Evolutionary conservation across 2,329 filamentous ascomycete genomes (phyloP), one percentile per base, ranked within the genome.

Genomic region (Pochonia chlamydosporia): DNA sequence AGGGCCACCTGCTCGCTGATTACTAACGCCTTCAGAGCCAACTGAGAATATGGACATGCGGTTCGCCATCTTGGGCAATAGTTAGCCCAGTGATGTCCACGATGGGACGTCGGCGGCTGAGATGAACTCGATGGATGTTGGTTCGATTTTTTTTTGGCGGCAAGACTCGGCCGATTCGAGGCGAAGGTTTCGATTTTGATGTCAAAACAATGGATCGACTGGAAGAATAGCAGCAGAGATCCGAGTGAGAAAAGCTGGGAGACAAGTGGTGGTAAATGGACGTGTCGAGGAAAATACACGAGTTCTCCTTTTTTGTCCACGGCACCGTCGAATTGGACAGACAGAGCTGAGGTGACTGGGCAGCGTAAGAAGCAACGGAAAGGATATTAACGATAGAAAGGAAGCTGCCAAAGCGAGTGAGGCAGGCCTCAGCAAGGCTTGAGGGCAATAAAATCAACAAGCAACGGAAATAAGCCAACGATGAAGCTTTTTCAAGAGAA

Each of bases 31-130:
- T 54, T 86, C 81, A 55, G 81, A 84, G 56, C 73, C 74, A 61
- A 82, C 72, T 55, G 82, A 86, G 62, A 84, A 86, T 75, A 84
- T 82, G 55, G 83, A 86, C 76, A 81, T 79, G 61, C 79, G 75
- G 66, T 76, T 79, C 55, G 81, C 72, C 81, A 84, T 84, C 62
- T 47, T 58, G 48, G 54, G 46, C 49, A 52, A 55, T 16, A 46
- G 30, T 40, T 16, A 47, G 42, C 40, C 37, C 40, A 44, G 63
- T 58, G 62, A 61, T 56, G 63, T 59, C 66, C 64, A 54, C 59
- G 44, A 48, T 51, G 53, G 71, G 69, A 73, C 68, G 60, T 63
- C 63, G 64, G 71, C 66, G 57, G 40, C 28, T 25, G 42, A 24
- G 26, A 48, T 13, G 23, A n/a, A 39, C 26, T 31, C 16, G 24